These are phyloP conservation scores for Brettanomyces custersianus DNA, from an alignment of 805 yeast species.

Conservation along the genomic window DNA sequence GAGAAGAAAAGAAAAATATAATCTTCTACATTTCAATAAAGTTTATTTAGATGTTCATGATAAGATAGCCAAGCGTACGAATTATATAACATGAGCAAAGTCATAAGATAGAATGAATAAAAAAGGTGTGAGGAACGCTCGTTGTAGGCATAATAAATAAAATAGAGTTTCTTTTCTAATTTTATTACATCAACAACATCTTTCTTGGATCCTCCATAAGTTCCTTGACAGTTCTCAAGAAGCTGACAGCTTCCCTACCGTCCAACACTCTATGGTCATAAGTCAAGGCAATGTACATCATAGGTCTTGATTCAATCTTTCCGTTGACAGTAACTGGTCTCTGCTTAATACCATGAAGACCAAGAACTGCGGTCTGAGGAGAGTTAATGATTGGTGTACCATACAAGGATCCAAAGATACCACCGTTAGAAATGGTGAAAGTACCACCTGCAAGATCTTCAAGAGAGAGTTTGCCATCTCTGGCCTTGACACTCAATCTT, in stretches of 20 bases:
- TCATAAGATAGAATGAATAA: too few relatives aligned
- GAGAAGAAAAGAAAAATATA: too few relatives aligned
- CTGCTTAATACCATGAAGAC: slow-evolving; percentile 95
- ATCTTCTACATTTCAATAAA: too few relatives aligned
- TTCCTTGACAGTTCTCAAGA: slow-evolving; percentile 92
- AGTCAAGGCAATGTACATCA: slow-evolving; percentile 98
- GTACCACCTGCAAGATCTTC: slow-evolving; percentile 99
- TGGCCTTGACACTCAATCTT: slow-evolving; percentile 80
- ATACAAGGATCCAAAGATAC: slow-evolving; percentile 94
- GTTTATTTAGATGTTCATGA: neutral
- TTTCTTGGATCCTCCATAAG: slow-evolving; percentile 97
- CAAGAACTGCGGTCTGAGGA: slow-evolving; percentile 98
- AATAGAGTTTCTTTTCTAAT: too few relatives aligned
- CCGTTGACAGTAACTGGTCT: slow-evolving; percentile 97
- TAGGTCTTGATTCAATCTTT: slow-evolving; percentile 92
- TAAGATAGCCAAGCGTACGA: neutral
- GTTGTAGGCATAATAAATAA: neutral
- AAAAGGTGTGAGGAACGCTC: too few relatives aligned
- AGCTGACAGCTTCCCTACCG: slow-evolving; percentile 98
- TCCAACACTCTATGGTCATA: slow-evolving; percentile 97
- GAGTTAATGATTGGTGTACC: slow-evolving; percentile 98
- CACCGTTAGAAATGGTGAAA: slow-evolving; percentile 98
- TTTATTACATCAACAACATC: slow-evolving; percentile 57
- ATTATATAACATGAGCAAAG: neutral
- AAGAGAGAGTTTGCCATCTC: slow-evolving; percentile 91